Base-by-base conservation (phyloP, 768 basidiomycete genomes). In the Pleurotus citrinopileatus region DNA sequence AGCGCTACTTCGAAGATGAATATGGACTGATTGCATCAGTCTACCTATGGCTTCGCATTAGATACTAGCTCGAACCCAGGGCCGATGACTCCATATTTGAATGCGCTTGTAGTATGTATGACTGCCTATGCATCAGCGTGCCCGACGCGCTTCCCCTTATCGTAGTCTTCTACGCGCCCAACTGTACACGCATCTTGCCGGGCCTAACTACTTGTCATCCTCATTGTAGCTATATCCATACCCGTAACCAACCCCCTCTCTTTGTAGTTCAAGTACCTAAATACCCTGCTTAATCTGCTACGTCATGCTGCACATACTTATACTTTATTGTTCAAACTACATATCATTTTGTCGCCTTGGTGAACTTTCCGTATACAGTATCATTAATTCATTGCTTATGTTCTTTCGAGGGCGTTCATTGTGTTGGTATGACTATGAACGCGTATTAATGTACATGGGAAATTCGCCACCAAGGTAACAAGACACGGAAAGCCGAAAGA, bases 11-110 rank as follows among this genome's bases (percentile, higher is more conserved):
- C 48, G 20, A 51, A 23, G 34, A 51, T 51, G 48, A 28, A 38
- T 23, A 51, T 51, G 48, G 48, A 51, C 37, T 17, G 29, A 51
- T n/a, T n/a, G n/a, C n/a, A n/a, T n/a, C n/a, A n/a, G n/a, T n/a
- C n/a, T n/a, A n/a, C n/a, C n/a, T n/a, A n/a, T n/a, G n/a, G n/a
- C n/a, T n/a, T n/a, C n/a, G n/a, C n/a, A n/a, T n/a, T n/a, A n/a
- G n/a, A n/a, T n/a, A n/a, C n/a, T n/a, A n/a, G n/a, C n/a, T n/a
- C n/a, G n/a, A n/a, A n/a, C n/a, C n/a, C n/a, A n/a, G n/a, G n/a
- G n/a, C n/a, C n/a, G n/a, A n/a, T n/a, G n/a, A n/a, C n/a, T n/a
- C n/a, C n/a, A n/a, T n/a, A n/a, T n/a, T n/a, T n/a, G n/a, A n/a
- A n/a, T n/a, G n/a, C n/a, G n/a, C n/a, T n/a, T n/a, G n/a, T n/a